Base-by-base conservation (phyloP, 768 basidiomycete genomes). In the Pulveroboletus sp. region DNA sequence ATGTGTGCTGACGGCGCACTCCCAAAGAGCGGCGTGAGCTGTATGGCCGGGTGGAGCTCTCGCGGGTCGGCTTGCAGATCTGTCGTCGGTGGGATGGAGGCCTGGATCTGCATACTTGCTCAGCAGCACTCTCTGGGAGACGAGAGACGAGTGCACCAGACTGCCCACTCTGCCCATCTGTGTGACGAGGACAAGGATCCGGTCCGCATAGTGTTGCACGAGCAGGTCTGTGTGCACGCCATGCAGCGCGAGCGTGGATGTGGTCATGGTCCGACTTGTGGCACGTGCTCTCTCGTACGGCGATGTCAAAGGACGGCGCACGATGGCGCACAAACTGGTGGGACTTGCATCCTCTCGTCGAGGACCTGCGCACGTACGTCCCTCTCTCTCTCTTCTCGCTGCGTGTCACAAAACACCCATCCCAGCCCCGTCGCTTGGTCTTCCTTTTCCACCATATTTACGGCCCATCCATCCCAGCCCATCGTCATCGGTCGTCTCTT, bases 111-210 rank as follows among this genome's bases (percentile, higher is more conserved):
- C 43, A 8, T 19, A 29, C 40, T 16, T 27, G 49, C 8, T 64
- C 37, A 59, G 40, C 45, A 11, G 50, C 17, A 7, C 27, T 33
- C 34, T 6, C 32, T 31, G 40, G 17, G n/a, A 27, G 20, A 34
- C 25, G 33, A 21, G 27, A 43, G 47, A 49, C 16, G 44, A 16
- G 35, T 70, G 66, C 63, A 95, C 93, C 71, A 98, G 64, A 62
- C 77, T 83, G 47, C 94, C 94, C 12, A 95, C 85, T 79, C 93
- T 94, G 33, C 90, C 89, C 52, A 91, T 65, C 67, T 98, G 94
- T 1, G 92, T 94, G 45, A 97, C 76, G 20, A 97, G 74, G n/a
- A 97, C 84, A 17, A 98, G 73, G 12, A 82, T 72, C 21, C 91
- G 78, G 69, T 97, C 94, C 45, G 80, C 78, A 63, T 82, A 98